Base-by-base conservation (phyloP, 768 basidiomycete genomes). In the Panaeolus papilionaceus region DNA sequence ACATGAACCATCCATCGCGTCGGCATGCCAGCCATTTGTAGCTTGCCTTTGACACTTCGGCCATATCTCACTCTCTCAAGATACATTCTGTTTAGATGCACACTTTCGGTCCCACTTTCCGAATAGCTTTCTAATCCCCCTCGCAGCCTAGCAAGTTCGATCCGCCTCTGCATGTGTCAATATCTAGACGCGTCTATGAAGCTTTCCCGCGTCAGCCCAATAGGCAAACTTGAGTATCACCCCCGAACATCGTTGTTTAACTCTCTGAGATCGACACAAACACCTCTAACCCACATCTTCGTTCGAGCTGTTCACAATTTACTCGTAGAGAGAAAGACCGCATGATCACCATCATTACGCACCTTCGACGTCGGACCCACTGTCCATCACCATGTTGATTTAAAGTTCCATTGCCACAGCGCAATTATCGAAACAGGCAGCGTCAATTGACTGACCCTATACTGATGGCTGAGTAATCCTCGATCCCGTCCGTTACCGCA, bases 401-500 rank as follows among this genome's bases (percentile, higher is more conserved):
- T 33, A 58, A 23, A 58, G 16, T 58, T 58, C 54, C 54, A 58
- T 58, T 58, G 54, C 54, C 54, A 58, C 54, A 58, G 33, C 26
- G 10, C 33, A 58, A 58, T 58, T 58, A 33, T 58, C 54, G 33
- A 58, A 37, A 58, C 11, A 58, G 54, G 26, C 54, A 28, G 54
- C 54, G 33, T 58, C 54, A 58, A 58, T 37, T 58, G 2, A 58
- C 54, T 58, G 28, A 28, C 12, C 33, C 11, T 14, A 28, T 58
- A 2, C 54, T 58, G 47, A 49, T 49, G 47, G 28, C 26, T 58
- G 54, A 58, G 28, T 58, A 58, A 58, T 12, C 33, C 33, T 58
- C 54, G 54, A 58, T 58, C 54, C 54, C 54, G 54, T 58, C 54
- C 54, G 14, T 58, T 58, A 58, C 54, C 54, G 54, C 28, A 58